phyloP scores from a whole-genome alignment of 1,284 basidiomycete genomes.

The Moniliella sp. region DNA sequence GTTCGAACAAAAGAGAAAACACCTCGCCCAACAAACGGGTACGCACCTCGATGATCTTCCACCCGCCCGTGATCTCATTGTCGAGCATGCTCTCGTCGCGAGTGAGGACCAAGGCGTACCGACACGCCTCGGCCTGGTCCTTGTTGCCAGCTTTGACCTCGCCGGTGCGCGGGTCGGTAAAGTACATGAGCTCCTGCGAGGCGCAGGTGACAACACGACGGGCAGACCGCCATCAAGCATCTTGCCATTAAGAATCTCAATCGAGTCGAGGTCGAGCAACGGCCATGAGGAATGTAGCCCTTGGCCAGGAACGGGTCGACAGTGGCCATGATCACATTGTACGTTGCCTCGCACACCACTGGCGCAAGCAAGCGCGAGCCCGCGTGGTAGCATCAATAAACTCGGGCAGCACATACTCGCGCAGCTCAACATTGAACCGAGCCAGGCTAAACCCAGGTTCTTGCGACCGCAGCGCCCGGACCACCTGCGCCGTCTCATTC shows the following conservation, averaged over 20 bases:
- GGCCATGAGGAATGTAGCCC: conserved; percentile 42
- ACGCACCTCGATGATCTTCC: conserved; percentile 80
- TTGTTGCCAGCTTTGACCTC: conserved; percentile 70
- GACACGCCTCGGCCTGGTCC: conserved; percentile 71
- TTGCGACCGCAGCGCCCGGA: conserved; percentile 53
- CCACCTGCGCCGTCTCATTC: conserved; percentile 86
- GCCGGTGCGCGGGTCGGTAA: conserved; percentile 65
- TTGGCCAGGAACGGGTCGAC: conserved; percentile 81
- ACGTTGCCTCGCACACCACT: conserved; percentile 86
- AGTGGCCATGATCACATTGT: conserved; percentile 82
- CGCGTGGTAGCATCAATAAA: conserved; percentile 83
- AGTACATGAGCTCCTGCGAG: conserved; percentile 78
- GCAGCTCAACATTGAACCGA: conserved; percentile 62
- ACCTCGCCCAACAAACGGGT: no score
- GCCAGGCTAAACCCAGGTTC: conserved; percentile 75
- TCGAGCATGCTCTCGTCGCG: conserved; percentile 43
- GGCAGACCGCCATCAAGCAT: conserved; percentile 50
- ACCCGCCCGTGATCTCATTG: conserved; percentile 78
- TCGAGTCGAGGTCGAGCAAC: conserved; percentile 21
- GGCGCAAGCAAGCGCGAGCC: conserved; percentile 57
- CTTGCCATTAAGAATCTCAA: conserved; percentile 27
- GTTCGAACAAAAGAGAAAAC: no score
- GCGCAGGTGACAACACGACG: conserved; percentile 81
- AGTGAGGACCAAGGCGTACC: conserved; percentile 76
- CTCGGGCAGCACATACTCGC: conserved; percentile 93